Evolutionary conservation across 2,329 filamentous ascomycete species (phyloP), one percentile per base, ranked within the genome.

Genomic region (Tolypocladium ovalisporum): DNA sequence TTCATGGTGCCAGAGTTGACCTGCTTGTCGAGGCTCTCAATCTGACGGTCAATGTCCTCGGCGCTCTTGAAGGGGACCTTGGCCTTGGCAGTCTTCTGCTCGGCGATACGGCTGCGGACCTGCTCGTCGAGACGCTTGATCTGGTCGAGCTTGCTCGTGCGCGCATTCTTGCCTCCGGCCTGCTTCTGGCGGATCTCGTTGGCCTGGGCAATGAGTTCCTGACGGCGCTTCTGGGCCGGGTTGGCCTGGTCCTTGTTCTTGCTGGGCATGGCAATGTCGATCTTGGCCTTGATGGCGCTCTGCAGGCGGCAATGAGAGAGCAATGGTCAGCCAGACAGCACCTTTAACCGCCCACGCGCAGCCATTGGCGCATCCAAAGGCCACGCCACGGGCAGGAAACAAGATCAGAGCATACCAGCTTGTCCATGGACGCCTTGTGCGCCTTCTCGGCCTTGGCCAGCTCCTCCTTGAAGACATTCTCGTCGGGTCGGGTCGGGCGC

Each of bases 1-100:
- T 92, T 96, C 88, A 99, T 92, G 71, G 83, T 88, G 62, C 93
- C 93, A 39, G 85, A 83, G 72, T 96, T 89, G 65, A 97, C 91
- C 71, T 93, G 83, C 74, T 87, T 87, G 64, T 96, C 89, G 56
- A 97, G 84, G 55, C 80, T 79, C 59, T 83, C 81, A 66, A 97
- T 94, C 74, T 94, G 85, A 62, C 81, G 80, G 72, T 97, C 90
- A 63, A 99, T 78, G 62, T 97, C 94, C 58, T 96, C 92, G 56
- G 84, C 83, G 65, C 79, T 90, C 83, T 94, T 96, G 84, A 87
- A 97, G 56, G 84, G 78, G 60, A 95, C 81, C 71, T 90, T 89
- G 74, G 84, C 82, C 67, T 89, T 88, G 62, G 89, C 88, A 57
- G 80, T 82, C 82, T 97, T 97, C 72, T 96, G 89, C 76, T 97